Evolutionary conservation across 1,284 basidiomycete species (phyloP).

Genomic region (Puccinia novopanici): DNA sequence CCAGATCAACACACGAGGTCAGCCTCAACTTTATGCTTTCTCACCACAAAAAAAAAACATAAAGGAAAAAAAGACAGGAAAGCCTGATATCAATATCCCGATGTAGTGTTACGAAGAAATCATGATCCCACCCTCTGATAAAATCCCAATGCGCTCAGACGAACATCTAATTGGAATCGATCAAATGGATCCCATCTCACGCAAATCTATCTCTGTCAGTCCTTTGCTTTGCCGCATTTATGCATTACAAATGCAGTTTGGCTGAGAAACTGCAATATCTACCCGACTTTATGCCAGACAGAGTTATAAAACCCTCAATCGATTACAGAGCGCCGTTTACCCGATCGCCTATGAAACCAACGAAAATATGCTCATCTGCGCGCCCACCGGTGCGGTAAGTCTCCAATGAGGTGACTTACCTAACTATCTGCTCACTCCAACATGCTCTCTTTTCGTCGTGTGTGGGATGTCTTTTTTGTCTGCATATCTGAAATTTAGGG

Average conservation of each 20-base stretch:
- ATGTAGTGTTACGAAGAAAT: constrained; percentile 56
- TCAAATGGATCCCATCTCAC: constrained; percentile 58
- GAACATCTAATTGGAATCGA: constrained; percentile 57
- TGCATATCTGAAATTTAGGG: too few relatives aligned
- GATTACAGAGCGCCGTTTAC: too few relatives aligned
- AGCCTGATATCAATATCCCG: neutral
- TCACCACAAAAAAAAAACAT: neutral
- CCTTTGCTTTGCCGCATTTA: neutral
- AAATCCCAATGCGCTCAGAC: too few relatives aligned
- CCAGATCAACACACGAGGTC: constrained; percentile 38
- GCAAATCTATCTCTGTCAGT: constrained; percentile 56
- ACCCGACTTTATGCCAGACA: constrained; percentile 91
- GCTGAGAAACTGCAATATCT: constrained; percentile 64
- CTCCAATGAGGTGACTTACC: neutral
- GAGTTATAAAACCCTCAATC: too few relatives aligned
- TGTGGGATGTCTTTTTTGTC: too few relatives aligned
- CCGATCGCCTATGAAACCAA: constrained; percentile 90
- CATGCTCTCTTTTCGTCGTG: too few relatives aligned
- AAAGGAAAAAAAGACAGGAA: too few relatives aligned
- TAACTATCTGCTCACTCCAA: too few relatives aligned
- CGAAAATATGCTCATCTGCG: constrained; percentile 94
- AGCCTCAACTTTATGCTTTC: too few relatives aligned
- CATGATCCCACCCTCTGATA: constrained; percentile 59
- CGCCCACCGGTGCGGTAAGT: constrained; percentile 95
- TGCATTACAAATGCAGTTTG: neutral